Conservation (phyloP, 1,139 yeast genomes). For the Hyphopichia fennica region DNA sequence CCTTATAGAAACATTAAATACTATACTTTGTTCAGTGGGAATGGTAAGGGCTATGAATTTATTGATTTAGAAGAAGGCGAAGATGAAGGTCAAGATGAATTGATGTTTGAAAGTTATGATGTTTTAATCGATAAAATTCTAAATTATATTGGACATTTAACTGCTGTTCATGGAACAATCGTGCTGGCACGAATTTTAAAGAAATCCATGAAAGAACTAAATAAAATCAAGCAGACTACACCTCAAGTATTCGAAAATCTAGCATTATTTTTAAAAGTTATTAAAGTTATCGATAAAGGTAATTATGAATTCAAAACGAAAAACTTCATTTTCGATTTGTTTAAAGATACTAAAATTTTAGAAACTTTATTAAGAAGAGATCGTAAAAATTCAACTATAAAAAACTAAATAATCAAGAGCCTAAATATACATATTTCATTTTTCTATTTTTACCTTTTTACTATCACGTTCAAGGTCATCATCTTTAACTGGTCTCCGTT, state of each 20-base stretch:
- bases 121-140: slow-evolving; percentile 38
- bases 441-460: slow-evolving; percentile 1
- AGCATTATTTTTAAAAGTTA: slow-evolving; percentile 58
- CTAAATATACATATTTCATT: neutral
- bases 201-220: slow-evolving; percentile 64
- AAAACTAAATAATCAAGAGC: neutral
- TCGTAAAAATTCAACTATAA: slow-evolving; percentile 17
- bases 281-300: slow-evolving; percentile 65
- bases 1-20: slow-evolving; percentile 35
- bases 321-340: slow-evolving; percentile 67
- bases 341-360: slow-evolving; percentile 56
- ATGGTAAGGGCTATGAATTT: slow-evolving; percentile 9
- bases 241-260: slow-evolving; percentile 60
- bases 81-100: slow-evolving; percentile 15
- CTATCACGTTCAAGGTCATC: slow-evolving; percentile 3
- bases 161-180: slow-evolving; percentile 53
- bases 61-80: slow-evolving; percentile 10
- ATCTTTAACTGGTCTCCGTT: slow-evolving; percentile 5
- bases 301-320: slow-evolving; percentile 65
- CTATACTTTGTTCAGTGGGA: slow-evolving; percentile 25
- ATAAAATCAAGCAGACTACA: slow-evolving; percentile 50
- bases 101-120: slow-evolving; percentile 13
- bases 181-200: slow-evolving; percentile 51
- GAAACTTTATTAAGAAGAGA: slow-evolving; percentile 53
- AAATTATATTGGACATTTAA: slow-evolving; percentile 54